phyloP scores from a whole-genome alignment of 139 green algal species.

The Dunaliella primolecta region DNA sequence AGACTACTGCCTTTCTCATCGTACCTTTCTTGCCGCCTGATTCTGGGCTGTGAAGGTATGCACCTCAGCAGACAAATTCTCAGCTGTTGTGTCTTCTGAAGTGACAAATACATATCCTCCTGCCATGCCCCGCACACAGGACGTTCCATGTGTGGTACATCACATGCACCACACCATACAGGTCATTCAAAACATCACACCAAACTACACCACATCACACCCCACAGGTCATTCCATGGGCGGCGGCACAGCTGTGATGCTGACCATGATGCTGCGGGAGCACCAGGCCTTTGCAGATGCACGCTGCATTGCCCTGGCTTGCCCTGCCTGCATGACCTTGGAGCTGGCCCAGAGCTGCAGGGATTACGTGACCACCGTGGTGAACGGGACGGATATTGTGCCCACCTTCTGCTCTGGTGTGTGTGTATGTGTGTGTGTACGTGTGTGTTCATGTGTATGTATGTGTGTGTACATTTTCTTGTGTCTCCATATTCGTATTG shows the following conservation, averaged over 20 bases:
- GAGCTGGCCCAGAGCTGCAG: slow-evolving; percentile 70
- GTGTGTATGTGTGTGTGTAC: background rate
- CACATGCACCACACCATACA: background rate
- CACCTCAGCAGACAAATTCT: too few species aligned
- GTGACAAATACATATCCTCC: too few species aligned
- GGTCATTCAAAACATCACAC: too few species aligned
- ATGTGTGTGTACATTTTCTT: background rate
- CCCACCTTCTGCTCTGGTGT: slow-evolving; percentile 50
- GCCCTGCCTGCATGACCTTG: slow-evolving; percentile 80
- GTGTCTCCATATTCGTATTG: too few species aligned
- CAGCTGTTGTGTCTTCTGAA: too few species aligned
- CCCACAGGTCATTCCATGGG: slow-evolving; percentile 84
- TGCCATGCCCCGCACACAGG: too few species aligned
- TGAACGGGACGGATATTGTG: slow-evolving; percentile 78
- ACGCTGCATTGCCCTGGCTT: slow-evolving; percentile 76
- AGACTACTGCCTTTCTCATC: too few species aligned
- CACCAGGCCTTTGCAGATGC: slow-evolving; percentile 43
- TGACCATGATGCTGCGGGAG: slow-evolving; percentile 83
- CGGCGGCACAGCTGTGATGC: slow-evolving; percentile 77
- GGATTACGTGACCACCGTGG: slow-evolving; percentile 74
- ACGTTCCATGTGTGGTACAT: background rate
- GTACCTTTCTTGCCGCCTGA: too few species aligned
- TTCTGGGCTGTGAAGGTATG: too few species aligned
- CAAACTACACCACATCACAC: too few species aligned
- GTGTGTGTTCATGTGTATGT: slow-evolving; percentile 2